These are phyloP conservation scores for Gonium pectorale DNA, from an alignment of 139 green algal genomes.

Conservation along the genomic window DNA sequence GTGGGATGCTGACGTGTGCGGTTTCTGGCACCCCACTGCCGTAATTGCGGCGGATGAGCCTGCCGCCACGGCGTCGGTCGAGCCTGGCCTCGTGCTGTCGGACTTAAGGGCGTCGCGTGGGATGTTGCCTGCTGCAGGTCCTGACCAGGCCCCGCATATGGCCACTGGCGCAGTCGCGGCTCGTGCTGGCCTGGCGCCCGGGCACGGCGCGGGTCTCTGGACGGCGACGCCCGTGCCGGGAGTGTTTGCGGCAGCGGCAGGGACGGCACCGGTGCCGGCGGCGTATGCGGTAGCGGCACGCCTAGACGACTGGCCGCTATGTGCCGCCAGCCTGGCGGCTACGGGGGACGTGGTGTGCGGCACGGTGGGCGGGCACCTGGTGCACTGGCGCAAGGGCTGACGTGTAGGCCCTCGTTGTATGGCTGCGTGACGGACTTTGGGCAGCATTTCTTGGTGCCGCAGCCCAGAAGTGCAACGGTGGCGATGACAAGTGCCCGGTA, in stretches of 20 bases:
- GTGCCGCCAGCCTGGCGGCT: neutral
- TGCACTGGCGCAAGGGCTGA: conserved; percentile 15
- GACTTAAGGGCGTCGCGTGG: neutral
- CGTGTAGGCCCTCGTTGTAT: too few relatives aligned
- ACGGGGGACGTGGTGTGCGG: conserved; percentile 15
- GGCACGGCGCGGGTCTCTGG: too few relatives aligned
- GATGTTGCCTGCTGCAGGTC: too few relatives aligned
- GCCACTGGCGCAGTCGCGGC: too few relatives aligned
- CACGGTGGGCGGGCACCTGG: neutral
- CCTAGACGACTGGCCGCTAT: conserved; percentile 13
- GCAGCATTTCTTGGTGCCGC: too few relatives aligned
- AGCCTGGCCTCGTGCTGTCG: neutral
- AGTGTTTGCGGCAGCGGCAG: neutral
- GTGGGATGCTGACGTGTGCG: conserved; percentile 19
- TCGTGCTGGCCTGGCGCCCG: too few relatives aligned
- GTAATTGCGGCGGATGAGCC: neutral
- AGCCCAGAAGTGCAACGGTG: too few relatives aligned
- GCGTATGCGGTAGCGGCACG: neutral
- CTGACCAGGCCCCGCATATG: too few relatives aligned
- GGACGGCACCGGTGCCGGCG: neutral
- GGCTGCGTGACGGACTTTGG: too few relatives aligned
- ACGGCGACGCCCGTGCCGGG: too few relatives aligned
- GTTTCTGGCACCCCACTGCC: conserved; percentile 38
- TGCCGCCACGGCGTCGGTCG: neutral
- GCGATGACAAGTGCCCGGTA: too few relatives aligned